phyloP scores from a whole-genome alignment of 2,329 filamentous ascomycete genomes.

The Sphaerostilbella broomeana region DNA sequence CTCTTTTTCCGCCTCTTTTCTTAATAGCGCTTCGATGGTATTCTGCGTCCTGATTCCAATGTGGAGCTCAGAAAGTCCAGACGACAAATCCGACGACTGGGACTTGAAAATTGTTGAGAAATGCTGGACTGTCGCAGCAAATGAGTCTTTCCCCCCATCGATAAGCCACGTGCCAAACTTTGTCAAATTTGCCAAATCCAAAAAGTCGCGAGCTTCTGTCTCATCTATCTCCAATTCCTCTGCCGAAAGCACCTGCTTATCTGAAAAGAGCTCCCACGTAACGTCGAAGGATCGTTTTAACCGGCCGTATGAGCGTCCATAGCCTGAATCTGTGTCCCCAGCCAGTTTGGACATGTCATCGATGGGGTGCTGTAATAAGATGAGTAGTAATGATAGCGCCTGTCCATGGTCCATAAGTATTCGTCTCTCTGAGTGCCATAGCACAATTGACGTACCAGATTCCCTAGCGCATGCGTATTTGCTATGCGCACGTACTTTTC shows the following conservation, averaged over 20 bases:
- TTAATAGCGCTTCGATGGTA: slow-evolving; percentile 48
- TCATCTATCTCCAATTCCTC: slow-evolving; percentile 29
- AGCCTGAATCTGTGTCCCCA: slow-evolving; percentile 27
- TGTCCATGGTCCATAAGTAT: slow-evolving; percentile 15
- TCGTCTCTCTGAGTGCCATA: not conserved
- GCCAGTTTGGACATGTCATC: slow-evolving; percentile 30
- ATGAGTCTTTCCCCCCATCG: slow-evolving; percentile 31
- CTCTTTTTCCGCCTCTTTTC: slow-evolving; percentile 41
- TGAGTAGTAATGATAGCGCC: slow-evolving; percentile 33
- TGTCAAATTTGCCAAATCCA: slow-evolving; percentile 45
- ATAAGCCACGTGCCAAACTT: slow-evolving; percentile 37
- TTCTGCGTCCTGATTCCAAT: slow-evolving; percentile 42
- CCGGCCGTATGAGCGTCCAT: slow-evolving; percentile 26
- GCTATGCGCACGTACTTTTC: slow-evolving; percentile 32
- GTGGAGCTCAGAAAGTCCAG: slow-evolving; percentile 37
- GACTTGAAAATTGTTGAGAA: slow-evolving; percentile 40
- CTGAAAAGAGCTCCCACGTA: slow-evolving; percentile 29
- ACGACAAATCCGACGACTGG: slow-evolving; percentile 38
- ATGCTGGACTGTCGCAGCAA: slow-evolving; percentile 37
- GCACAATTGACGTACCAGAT: slow-evolving; percentile 29
- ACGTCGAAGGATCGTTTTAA: slow-evolving; percentile 29
- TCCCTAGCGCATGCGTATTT: slow-evolving; percentile 34
- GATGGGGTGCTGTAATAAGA: slow-evolving; percentile 31
- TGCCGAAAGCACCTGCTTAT: slow-evolving; percentile 27
- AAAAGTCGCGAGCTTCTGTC: slow-evolving; percentile 27